These are phyloP conservation scores for Schizochytrium sp. DNA, from an alignment of 108 stramenopile genomes.

Conservation along the genomic window DNA sequence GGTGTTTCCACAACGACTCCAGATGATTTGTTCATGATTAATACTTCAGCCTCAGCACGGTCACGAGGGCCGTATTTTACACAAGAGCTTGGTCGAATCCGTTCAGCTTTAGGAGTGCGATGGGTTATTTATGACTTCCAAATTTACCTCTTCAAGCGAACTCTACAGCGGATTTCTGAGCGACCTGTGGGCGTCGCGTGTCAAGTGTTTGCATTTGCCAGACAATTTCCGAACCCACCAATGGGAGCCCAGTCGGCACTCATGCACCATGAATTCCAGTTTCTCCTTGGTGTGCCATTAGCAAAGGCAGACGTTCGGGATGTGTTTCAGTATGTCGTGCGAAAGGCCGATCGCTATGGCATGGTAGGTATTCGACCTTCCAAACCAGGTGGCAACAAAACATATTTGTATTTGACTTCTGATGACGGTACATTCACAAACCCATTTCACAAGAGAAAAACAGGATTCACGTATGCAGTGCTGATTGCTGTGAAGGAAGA, in stretches of 20 bases:
- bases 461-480: background rate
- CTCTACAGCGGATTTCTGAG: background rate
- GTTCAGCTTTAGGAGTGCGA: background rate
- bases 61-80: slow-evolving; percentile 1
- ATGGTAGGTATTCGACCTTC: background rate
- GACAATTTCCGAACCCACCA: background rate
- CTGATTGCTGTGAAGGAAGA: background rate
- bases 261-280: background rate
- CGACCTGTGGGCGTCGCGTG: background rate
- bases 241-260: background rate
- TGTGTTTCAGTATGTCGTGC: slow-evolving; percentile 25
- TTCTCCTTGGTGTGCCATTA: background rate
- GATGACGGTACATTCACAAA: background rate
- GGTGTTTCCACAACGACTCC: background rate
- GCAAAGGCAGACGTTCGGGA: background rate
- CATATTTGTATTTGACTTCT: background rate
- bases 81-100: slow-evolving; percentile 34
- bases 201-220: slow-evolving; percentile 23
- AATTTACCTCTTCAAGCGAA: slow-evolving; percentile 1
- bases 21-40: background rate
- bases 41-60: background rate
- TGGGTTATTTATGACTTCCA: slow-evolving; percentile 12
- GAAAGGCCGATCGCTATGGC: slow-evolving; percentile 34
- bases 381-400: background rate
- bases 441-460: background rate